These are phyloP conservation scores for Schizochytrium sp. DNA, from an alignment of 108 stramenopile genomes.

Conservation along the genomic window DNA sequence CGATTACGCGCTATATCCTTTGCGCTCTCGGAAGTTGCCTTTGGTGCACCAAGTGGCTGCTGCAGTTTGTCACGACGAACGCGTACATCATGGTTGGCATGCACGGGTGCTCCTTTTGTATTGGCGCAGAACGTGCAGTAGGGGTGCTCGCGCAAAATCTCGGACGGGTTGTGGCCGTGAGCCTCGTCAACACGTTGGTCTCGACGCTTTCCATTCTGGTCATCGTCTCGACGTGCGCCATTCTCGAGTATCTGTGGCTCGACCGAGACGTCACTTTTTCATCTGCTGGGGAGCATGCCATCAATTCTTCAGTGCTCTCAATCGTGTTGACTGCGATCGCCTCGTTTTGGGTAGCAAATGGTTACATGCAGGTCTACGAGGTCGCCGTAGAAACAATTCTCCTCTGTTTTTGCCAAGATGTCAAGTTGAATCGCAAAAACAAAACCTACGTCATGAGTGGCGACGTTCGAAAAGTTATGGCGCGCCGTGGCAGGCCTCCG, in stretches of 20 bases:
- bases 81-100: constrained; percentile 1
- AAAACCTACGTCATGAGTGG: not conserved
- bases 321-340: not conserved
- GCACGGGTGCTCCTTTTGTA: not conserved
- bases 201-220: not conserved
- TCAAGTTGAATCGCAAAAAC: not conserved
- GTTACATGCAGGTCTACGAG: not conserved
- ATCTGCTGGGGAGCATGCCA: not conserved
- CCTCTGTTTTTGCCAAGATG: not conserved
- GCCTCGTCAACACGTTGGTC: not conserved
- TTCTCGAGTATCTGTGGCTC: not conserved
- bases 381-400: not conserved
- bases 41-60: not conserved
- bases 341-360: not conserved
- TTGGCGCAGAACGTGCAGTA: not conserved
- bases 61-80: not conserved
- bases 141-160: not conserved
- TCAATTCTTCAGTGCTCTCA: not conserved
- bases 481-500: not conserved
- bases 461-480: not conserved
- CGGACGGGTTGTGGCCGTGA: not conserved
- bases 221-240: not conserved
- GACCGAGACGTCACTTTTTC: not conserved
- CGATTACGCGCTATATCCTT: not conserved
- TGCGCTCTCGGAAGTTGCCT: not conserved